Evolutionary conservation across 2,329 filamentous ascomycete species (phyloP).

Genomic region (Akanthomyces muscarius): DNA sequence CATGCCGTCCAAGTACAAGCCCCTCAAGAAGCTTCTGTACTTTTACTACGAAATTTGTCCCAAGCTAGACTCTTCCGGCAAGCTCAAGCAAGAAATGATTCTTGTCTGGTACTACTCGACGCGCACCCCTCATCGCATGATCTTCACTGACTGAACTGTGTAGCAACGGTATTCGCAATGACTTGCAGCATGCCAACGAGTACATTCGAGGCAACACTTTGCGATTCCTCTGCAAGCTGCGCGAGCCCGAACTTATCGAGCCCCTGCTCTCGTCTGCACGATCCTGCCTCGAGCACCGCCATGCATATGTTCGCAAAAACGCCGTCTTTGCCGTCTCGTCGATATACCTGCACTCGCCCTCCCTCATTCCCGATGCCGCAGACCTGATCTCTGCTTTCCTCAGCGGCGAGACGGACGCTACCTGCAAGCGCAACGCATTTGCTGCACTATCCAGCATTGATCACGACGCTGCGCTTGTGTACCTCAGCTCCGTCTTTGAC

Average conservation of each 20-base stretch:
- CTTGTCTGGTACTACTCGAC: constrained; percentile 71
- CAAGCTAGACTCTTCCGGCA: constrained; percentile 86
- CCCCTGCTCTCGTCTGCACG: constrained; percentile 89
- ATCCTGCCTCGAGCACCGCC: constrained; percentile 88
- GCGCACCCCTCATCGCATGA: background rate
- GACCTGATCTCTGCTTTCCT: constrained; percentile 89
- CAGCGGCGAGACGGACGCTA: constrained; percentile 84
- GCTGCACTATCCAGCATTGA: constrained; percentile 86
- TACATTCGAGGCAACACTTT: constrained; percentile 98
- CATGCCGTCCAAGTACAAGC: constrained; percentile 97
- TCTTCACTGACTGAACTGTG: constrained; percentile 11
- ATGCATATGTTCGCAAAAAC: constrained; percentile 97
- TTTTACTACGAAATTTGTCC: constrained; percentile 99
- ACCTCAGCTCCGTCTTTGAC: constrained; percentile 85
- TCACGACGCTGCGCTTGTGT: constrained; percentile 86
- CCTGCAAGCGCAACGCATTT: constrained; percentile 97
- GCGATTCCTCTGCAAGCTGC: constrained; percentile 93
- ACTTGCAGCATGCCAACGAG: constrained; percentile 95
- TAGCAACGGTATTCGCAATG: constrained; percentile 96
- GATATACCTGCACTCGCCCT: constrained; percentile 85
- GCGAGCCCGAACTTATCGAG: constrained; percentile 93
- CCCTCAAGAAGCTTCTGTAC: constrained; percentile 95
- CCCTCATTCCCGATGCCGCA: constrained; percentile 89
- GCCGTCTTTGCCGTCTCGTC: constrained; percentile 92
- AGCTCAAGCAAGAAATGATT: constrained; percentile 99